Percentiles rank a stretch among this genome's conserved stretches.
These are phyloP conservation scores for Tulasnella sp. DNA, from an alignment of 768 basidiomycete species.

Conservation along the genomic window DNA sequence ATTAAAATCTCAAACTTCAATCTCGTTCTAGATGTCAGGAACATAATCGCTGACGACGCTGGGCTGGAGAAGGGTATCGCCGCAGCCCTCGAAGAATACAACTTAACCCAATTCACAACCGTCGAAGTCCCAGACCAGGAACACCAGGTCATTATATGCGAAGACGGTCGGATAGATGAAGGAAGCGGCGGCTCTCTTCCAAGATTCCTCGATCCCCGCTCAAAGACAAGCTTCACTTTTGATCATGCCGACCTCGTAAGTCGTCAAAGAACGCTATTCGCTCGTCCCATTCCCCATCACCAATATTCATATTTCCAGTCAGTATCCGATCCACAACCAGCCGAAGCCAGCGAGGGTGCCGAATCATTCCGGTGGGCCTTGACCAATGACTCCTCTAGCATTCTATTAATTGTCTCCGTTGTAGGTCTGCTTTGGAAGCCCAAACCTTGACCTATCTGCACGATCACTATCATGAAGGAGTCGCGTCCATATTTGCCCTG, in stretches of 20 bases:
- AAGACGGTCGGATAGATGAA: slow-evolving; percentile 52
- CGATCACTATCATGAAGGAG: slow-evolving; percentile 81
- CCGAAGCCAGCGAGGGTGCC: slow-evolving; percentile 57
- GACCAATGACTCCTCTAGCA: neutral
- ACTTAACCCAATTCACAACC: slow-evolving; percentile 79
- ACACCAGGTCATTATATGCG: slow-evolving; percentile 83
- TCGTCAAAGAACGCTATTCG: neutral
- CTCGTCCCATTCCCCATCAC: neutral
- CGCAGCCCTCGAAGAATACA: slow-evolving; percentile 78
- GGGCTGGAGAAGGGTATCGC: slow-evolving; percentile 72
- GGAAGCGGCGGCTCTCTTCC: slow-evolving; percentile 49
- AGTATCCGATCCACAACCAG: slow-evolving; percentile 64
- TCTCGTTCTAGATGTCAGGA: slow-evolving; percentile 68
- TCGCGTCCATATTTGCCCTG: slow-evolving; percentile 60
- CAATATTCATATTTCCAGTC: slow-evolving; percentile 48
- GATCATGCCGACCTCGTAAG: slow-evolving; percentile 81
- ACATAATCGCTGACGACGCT: slow-evolving; percentile 82
- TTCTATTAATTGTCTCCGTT: neutral
- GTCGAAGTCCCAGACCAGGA: slow-evolving; percentile 74
- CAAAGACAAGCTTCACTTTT: slow-evolving; percentile 71
- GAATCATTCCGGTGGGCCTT: slow-evolving; percentile 68
- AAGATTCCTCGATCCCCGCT: slow-evolving; percentile 79
- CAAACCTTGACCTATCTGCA: slow-evolving; percentile 62
- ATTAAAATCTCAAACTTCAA: slow-evolving; percentile 10
- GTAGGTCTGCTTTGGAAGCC: slow-evolving; percentile 66